A percentile compares a stretch with the other conserved stretches of the same genome.
phyloP scores from a whole-genome alignment of 1,284 basidiomycete species.

The Tylopilus sp. region DNA sequence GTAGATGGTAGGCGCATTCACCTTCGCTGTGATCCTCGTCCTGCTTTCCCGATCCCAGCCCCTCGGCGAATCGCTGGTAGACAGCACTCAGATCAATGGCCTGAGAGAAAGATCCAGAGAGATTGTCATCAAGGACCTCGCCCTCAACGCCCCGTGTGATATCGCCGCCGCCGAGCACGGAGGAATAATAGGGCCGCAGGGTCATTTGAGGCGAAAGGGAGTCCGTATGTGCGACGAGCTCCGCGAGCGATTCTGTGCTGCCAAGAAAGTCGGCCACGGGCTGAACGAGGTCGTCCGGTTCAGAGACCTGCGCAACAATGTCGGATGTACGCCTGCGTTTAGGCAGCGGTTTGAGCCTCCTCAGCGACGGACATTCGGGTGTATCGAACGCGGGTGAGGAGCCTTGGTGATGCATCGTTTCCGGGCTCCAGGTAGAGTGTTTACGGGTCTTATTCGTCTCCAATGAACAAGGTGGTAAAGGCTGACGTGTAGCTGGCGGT shows the following conservation, averaged over 20 bases:
- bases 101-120: conserved; percentile 21
- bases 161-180: conserved; percentile 42
- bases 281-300: conserved; percentile 26
- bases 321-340: conserved; percentile 55
- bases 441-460: conserved; percentile 12
- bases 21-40: conserved; percentile 49
- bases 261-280: conserved; percentile 34
- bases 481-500: conserved; percentile 26
- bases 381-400: conserved; percentile 58
- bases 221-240: conserved; percentile 49
- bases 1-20: conserved; percentile 62
- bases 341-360: conserved; percentile 70
- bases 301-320: conserved; percentile 19
- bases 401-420: conserved; percentile 37
- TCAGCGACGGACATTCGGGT: conserved; percentile 55
- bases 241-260: conserved; percentile 41
- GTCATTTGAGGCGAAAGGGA: conserved; percentile 51
- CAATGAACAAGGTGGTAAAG: conserved; percentile 12
- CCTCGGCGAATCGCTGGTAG: conserved; percentile 28
- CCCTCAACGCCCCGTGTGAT: conserved; percentile 35
- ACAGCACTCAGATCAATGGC: conserved; percentile 29
- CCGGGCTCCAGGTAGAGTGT: conserved; percentile 2
- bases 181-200: conserved; percentile 60
- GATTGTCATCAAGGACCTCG: conserved; percentile 17
- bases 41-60: conserved; percentile 25